Conservation (phyloP, 805 yeast genomes). For the Candida nanaspora region DNA sequence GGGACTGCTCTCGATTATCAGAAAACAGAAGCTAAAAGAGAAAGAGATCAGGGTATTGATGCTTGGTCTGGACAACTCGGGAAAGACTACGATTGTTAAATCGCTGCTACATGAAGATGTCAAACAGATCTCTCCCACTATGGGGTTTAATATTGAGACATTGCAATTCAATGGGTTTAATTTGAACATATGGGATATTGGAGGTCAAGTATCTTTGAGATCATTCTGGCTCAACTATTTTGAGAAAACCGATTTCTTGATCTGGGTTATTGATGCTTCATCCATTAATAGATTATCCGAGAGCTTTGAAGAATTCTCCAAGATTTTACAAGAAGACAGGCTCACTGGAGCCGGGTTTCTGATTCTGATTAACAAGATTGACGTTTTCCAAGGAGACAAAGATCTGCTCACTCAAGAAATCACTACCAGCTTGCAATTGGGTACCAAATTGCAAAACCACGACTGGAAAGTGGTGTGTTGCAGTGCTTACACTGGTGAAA, state of each 20-base stretch:
- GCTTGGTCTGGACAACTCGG: constrained; percentile 86
- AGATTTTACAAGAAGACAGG: constrained; percentile 57
- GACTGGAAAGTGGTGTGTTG: constrained; percentile 35
- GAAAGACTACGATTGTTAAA: constrained; percentile 80
- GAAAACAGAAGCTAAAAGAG: constrained; percentile 78
- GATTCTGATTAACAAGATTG: constrained; percentile 70
- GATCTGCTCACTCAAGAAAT: constrained; percentile 12
- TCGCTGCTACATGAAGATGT: constrained; percentile 44
- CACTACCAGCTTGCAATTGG: constrained; percentile 22
- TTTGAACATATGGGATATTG: constrained; percentile 72
- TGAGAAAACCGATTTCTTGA: constrained; percentile 67
- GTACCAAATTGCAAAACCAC: constrained; percentile 27
- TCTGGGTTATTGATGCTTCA: constrained; percentile 81
- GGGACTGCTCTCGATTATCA: constrained; percentile 77
- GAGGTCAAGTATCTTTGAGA: constrained; percentile 79
- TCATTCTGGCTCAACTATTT: constrained; percentile 93
- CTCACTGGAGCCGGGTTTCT: constrained; percentile 64
- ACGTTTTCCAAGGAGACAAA: constrained; percentile 33
- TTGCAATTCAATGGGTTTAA: constrained; percentile 34
- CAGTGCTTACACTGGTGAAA: constrained; percentile 41
- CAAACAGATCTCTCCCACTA: constrained; percentile 67
- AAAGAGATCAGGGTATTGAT: constrained; percentile 66
- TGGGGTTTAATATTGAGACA: constrained; percentile 81
- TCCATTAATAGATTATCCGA: constrained; percentile 57
- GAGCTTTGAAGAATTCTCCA: constrained; percentile 56